Base-by-base conservation (phyloP, 176 grass and related monocot species). In the Calamus simplicifolius region DNA sequence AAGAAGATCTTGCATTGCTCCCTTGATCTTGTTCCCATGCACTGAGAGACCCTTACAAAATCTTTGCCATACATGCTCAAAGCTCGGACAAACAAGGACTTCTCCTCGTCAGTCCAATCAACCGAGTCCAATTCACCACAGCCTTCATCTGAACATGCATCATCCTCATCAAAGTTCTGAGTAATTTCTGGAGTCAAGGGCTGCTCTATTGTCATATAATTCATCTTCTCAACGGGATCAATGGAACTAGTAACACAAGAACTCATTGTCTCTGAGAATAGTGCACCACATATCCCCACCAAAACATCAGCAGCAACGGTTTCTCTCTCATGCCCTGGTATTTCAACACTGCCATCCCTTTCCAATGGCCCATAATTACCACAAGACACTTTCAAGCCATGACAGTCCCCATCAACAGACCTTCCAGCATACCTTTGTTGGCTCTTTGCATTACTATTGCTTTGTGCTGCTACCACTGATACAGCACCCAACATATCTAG, bases 1-100 rank as follows among this genome's bases (percentile, higher is more conserved):
- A 93, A 98, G 77, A 93, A 98, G 66, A 87, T 73, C 69, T 89
- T 98, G 82, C 94, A 98, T 21, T 98, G 94, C 51, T 93, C 85
- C 63, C 63, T 76, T 15, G 79, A 92, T 67, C 86, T 92, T 62
- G 87, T 82, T 51, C 75, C 86, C 54, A 98, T 74, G 17, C 61
- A 90, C 19, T 38, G 69, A 5, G 88, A 89, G 55, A 98, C 79
- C 49, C 19, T 86, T 18, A 66, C 51, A 30, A 98, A 98, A 65
- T 98, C 81, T 52, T 93, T 93, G 29, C 94, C 94, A 52, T 89
- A 83, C 10, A 73, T 71, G 58, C 75, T 80, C 70, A 83, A 67
- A 49, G 81, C 88, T 54, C 84, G 75, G 50, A 98, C 69, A 73
- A 98, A 82, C 54, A 78, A 51, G 56, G 69, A 85, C 62, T 93